Evolutionary conservation across 2,329 filamentous ascomycete species (phyloP), one percentile per base, ranked within the genome.

Genomic region (Diaporthe batatas): DNA sequence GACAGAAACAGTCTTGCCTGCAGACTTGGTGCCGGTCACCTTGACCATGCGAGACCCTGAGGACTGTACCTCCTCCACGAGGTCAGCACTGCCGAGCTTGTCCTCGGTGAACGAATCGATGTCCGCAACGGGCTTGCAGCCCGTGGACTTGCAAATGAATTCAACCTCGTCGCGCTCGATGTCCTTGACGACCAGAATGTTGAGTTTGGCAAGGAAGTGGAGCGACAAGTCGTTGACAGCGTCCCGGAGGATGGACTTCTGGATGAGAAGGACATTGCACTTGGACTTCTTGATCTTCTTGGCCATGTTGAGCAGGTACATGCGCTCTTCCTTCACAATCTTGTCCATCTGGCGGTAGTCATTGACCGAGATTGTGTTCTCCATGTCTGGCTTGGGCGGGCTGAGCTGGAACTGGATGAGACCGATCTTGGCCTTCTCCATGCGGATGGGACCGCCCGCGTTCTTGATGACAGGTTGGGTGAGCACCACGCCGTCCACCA

Each of bases 201-300:
- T 96, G 76, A 98, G 92, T 84, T 98, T 98, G 79, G 96, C 94
- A 76, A 99, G 89, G 89, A 99, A 99, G 86, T 99, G 96, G 76
- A 99, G 90, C 75, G 94, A 97, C 73, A 99, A 89, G 79, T 99
- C 96, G 86, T 99, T 99, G 82, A 99, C 95, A 47, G 96, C 96
- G 80, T 99, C 96, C 78, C 96, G 92, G 73, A 99, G 91, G 78
- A 99, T 99, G 18, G 96, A 98, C 86, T 99, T 99, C 82, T 99
- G 96, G 78, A 99, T 98, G 77, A 99, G 88, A 57, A 98, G 91
- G 55, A 99, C 96, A 80, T 99, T 99, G 87, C 96, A 99, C 88
- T 98, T 99, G 77, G 96, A 95, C 89, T 98, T 99, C 87, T 98
- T 98, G 84, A 99, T 99, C 90, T 98, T 99, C 91, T 99, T 98